Evolutionary conservation across 352 stramenopile genomes (phyloP), one percentile per base, ranked within the genome.

Genomic region (Phytophthora brassicae): DNA sequence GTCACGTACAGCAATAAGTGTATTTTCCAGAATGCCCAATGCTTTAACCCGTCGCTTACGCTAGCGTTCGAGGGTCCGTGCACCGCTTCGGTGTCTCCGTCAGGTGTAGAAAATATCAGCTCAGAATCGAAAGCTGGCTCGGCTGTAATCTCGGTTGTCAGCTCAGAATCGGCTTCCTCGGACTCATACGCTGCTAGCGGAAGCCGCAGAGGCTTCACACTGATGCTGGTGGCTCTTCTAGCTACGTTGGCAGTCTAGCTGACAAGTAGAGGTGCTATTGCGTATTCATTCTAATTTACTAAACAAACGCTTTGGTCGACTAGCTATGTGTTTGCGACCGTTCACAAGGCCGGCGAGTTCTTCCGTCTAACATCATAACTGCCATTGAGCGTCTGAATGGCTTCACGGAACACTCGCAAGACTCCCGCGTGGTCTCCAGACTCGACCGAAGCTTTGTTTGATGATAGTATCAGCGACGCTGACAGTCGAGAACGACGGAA

Each of bases 1-100:
- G 56, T 71, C 51, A 81, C 75, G 43, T 86, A 86, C 60, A 51
- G 45, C 66, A 86, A 84, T 53, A 42, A 69, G 17, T 84, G 77
- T 31, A 52, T 74, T 42, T 65, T 86, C 22, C 62, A 62, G 33
- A 72, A 57, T 26, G 72, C 66, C 0, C 38, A 70, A 19, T 79
- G 75, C 44, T 17, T 42, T 7, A 63, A 78, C 31, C 16, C 36
- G 12, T 60, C 62, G 23, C 54, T 81, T 6, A 33, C 60, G 2
- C 33, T 77, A 20, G 74, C 41, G 9, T 66, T 56, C 26, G 58
- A 74, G 45, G 66, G 68, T 2, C 56, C 59, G 9, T 75, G 72
- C 48, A 39, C 11, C 2, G 38, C 53, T 60, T 52, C 28, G 0
- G 44, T 50, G 39, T 63, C 49, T 22, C 58, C 33, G 28, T 3